These are phyloP conservation scores for Coemansia sp. DNA, from an alignment of 192 early-diverging fungal species.

Conservation along the genomic window DNA sequence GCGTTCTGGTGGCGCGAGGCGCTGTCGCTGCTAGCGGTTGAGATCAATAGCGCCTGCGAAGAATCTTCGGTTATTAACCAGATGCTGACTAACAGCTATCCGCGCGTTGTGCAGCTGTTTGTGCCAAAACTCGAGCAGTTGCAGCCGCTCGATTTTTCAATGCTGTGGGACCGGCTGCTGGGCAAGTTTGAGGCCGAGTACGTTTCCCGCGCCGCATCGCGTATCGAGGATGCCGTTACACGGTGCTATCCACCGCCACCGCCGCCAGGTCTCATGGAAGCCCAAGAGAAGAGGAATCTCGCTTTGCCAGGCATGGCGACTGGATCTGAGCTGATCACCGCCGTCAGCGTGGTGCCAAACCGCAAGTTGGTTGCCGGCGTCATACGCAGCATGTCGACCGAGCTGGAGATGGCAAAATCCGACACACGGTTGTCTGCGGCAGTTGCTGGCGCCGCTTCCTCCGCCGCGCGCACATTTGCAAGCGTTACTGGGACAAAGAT, in stretches of 20 bases:
- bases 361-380: constrained; percentile 27
- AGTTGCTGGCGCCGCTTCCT: constrained; percentile 11
- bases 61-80: constrained; percentile 23
- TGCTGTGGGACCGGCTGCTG: constrained; percentile 37
- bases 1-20: constrained; percentile 48
- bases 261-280: constrained; percentile 30
- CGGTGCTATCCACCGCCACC: constrained; percentile 29
- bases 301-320: background rate
- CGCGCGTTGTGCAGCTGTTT: constrained; percentile 35
- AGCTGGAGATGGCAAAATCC: constrained; percentile 36
- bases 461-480: constrained; percentile 11
- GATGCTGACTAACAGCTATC: constrained; percentile 28
- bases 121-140: constrained; percentile 34
- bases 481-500: constrained; percentile 1
- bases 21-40: constrained; percentile 14
- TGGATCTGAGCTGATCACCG: constrained; percentile 11
- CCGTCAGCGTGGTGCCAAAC: constrained; percentile 13
- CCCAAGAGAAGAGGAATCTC: constrained; percentile 10
- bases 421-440: constrained; percentile 13
- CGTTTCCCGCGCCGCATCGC: constrained; percentile 15
- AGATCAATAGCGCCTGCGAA: constrained; percentile 13
- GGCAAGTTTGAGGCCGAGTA: constrained; percentile 28
- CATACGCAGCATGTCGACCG: constrained; percentile 36
- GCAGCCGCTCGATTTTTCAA: background rate
- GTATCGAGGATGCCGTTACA: constrained; percentile 25